Evolutionary conservation across 805 yeast genomes (phyloP).

Genomic region (Vanderwaltozyma yarrowii): DNA sequence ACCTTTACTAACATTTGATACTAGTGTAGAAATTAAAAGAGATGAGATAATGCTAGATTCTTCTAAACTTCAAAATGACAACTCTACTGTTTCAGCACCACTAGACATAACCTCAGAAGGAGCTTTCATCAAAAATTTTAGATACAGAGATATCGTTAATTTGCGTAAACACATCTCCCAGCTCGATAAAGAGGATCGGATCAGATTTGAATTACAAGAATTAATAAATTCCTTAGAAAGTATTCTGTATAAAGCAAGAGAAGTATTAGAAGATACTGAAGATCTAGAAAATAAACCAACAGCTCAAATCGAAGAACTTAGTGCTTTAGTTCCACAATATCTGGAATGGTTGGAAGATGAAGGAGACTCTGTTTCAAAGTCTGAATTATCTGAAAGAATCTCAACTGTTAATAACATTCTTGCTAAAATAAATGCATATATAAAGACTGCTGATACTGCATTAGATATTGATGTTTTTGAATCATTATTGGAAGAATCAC

Average conservation of each 20-base stretch:
- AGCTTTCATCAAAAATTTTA: slow-evolving; percentile 38
- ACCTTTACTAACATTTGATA: slow-evolving; percentile 7
- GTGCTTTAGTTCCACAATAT: slow-evolving; percentile 34
- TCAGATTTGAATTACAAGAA: slow-evolving; percentile 46
- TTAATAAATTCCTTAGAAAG: slow-evolving; percentile 63
- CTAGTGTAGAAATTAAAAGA: slow-evolving; percentile 1
- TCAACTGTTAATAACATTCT: slow-evolving; percentile 8
- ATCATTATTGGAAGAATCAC: slow-evolving; percentile 35
- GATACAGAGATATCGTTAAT: slow-evolving; percentile 36
- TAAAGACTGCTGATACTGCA: slow-evolving; percentile 38
- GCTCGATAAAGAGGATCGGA: slow-evolving; percentile 42
- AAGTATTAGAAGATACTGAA: slow-evolving; percentile 45
- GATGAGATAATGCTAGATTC: neutral
- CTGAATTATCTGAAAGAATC: slow-evolving; percentile 28
- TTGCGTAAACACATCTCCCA: slow-evolving; percentile 39
- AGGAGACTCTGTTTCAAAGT: no score
- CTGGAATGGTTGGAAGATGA: slow-evolving; percentile 69
- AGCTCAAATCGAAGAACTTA: slow-evolving; percentile 30
- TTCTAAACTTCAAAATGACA: neutral
- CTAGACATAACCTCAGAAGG: slow-evolving; percentile 13
- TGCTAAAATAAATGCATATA: slow-evolving; percentile 29
- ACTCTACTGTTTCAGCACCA: neutral
- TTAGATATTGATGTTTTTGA: slow-evolving; percentile 38
- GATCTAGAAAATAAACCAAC: slow-evolving; percentile 34
- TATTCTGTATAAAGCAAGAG: slow-evolving; percentile 58